Evolutionary conservation across 2,329 filamentous ascomycete species (phyloP).

Genomic region (Xylaria sp.): DNA sequence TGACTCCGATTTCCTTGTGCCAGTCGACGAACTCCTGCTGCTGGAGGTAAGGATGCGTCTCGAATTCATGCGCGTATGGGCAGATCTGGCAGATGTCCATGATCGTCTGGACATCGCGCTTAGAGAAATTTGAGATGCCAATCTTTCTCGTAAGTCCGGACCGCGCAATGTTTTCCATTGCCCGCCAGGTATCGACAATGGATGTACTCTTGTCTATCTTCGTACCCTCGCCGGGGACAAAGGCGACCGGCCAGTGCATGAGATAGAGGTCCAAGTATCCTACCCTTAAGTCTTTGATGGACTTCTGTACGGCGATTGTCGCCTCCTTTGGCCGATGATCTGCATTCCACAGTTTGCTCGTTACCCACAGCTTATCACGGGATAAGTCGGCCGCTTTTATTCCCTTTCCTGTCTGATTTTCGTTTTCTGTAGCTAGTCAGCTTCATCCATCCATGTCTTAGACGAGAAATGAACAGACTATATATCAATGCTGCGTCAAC

Average conservation of each 20-base stretch:
- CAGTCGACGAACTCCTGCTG: slow-evolving; percentile 55
- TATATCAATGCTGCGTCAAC: slow-evolving; percentile 42
- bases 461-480: slow-evolving; percentile 22
- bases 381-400: slow-evolving; percentile 56
- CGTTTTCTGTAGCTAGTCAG: slow-evolving; percentile 44
- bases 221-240: slow-evolving; percentile 39
- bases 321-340: slow-evolving; percentile 44
- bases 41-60: slow-evolving; percentile 58
- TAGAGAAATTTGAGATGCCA: slow-evolving; percentile 66
- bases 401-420: slow-evolving; percentile 53
- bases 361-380: slow-evolving; percentile 59
- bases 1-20: slow-evolving; percentile 50
- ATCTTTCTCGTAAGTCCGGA: slow-evolving; percentile 61
- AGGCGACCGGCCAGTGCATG: slow-evolving; percentile 50
- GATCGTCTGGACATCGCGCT: slow-evolving; percentile 46
- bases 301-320: slow-evolving; percentile 52
- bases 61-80: slow-evolving; percentile 65
- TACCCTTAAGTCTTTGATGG: slow-evolving; percentile 53
- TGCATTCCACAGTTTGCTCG: slow-evolving; percentile 46
- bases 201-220: slow-evolving; percentile 39
- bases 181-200: slow-evolving; percentile 58
- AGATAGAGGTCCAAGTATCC: slow-evolving; percentile 60
- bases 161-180: slow-evolving; percentile 60
- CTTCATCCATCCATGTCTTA: background rate
- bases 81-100: slow-evolving; percentile 51